Evolutionary conservation across 768 basidiomycete genomes (phyloP).

Genomic region (Amyloporia xantha): DNA sequence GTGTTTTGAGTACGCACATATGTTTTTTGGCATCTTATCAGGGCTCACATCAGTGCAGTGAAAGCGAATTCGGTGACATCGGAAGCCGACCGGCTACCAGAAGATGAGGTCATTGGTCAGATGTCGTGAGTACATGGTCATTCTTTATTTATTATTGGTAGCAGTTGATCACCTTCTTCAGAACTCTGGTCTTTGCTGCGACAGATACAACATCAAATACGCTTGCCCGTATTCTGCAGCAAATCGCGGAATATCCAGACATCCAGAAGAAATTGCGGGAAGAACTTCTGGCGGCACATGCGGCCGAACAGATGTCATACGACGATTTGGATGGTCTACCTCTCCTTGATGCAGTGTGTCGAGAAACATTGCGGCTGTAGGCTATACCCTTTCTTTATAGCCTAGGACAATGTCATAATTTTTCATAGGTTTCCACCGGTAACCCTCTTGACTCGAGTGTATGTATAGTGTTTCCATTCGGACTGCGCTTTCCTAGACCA

Average conservation of each 20-base stretch:
- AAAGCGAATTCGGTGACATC: conserved; percentile 31
- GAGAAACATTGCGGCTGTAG: conserved; percentile 49
- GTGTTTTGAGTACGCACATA: conserved; percentile 23
- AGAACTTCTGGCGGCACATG: conserved; percentile 12
- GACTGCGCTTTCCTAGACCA: not conserved
- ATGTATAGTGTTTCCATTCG: not conserved
- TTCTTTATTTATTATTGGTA: not conserved
- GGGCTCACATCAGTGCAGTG: conserved; percentile 23
- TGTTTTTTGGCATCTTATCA: not conserved
- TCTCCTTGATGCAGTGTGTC: conserved; percentile 57
- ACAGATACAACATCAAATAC: conserved; percentile 21
- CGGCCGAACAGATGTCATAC: conserved; percentile 25
- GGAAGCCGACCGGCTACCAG: conserved; percentile 16
- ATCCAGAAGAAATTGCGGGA: conserved; percentile 27
- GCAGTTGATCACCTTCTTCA: not conserved
- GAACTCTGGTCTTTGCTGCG: conserved; percentile 20
- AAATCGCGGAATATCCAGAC: conserved; percentile 23
- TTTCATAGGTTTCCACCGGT: conserved; percentile 38
- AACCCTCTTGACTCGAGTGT: conserved; percentile 28
- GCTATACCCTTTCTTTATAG: not conserved
- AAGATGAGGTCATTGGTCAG: conserved; percentile 35
- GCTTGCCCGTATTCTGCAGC: conserved; percentile 14
- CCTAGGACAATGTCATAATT: not conserved
- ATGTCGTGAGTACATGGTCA: conserved; percentile 19
- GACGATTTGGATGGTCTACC: conserved; percentile 28